Evolutionary conservation across 1,139 yeast species (phyloP), one percentile per base, ranked within the genome.

Genomic region (Protomyces inundatus): DNA sequence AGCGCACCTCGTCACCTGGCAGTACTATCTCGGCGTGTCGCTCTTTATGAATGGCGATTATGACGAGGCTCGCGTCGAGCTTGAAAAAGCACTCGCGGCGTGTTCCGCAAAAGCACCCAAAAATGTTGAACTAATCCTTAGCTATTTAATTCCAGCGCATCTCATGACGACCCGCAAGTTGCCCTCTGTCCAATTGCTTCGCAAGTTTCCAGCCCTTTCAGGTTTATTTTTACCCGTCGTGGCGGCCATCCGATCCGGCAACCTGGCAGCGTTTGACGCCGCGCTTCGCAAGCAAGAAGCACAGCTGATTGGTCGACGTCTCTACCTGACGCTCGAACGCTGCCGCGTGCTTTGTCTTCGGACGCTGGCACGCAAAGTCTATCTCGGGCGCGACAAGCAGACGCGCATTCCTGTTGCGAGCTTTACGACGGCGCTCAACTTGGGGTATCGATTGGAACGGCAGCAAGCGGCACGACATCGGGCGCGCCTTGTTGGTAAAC

Each of bases 1-100:
- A 68, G 76, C 82, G 9, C 85, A 86, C 64, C 79, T 83, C 7
- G 81, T 84, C 9, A 81, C 84, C 1, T 89, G 83, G 71, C 75
- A 83, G 57, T 90, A 86, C 74, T 88, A 84, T 73, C 79, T 84
- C 69, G 87, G 91, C 0, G 77, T 86, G 16, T 75, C 87, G 53
- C 78, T 82, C 54, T 79, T 87, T 60, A 85, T 85, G 69, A 87
- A 85, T 66, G 84, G 83, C 45, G 84, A 86, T 61, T 85, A 83
- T 68, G 73, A 65, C n/a, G 30, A 57, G 7, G 86, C 88, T 4
- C 81, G 81, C 64, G 72, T 72, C 9, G 79, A 81, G 67, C 77
- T 88, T 59, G 73, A 77, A 16, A 71, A 74, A 54, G 88, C 90
- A 0, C 75, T 83, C 67, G 72, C 60, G 61, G 76, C 70, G 66